Percentiles rank a stretch among this genome's conserved stretches.
These are phyloP conservation scores for Leucoagaricus sp. DNA, from an alignment of 1,284 basidiomycete species.

Conservation along the genomic window DNA sequence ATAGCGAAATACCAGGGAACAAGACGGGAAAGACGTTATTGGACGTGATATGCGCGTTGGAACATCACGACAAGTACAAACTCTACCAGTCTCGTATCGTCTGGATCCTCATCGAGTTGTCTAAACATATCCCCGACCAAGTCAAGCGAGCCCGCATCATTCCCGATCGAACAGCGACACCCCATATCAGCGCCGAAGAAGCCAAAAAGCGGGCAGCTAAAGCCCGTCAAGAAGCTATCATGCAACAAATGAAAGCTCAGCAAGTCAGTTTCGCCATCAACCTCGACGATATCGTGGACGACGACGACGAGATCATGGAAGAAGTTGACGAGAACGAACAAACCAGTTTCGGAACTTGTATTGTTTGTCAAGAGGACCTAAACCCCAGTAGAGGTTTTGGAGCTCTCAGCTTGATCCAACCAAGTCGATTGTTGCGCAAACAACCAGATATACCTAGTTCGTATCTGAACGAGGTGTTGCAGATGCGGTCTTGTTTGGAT, in stretches of 20 bases:
- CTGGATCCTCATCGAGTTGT: conserved; percentile 75
- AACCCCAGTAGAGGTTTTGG: conserved; percentile 77
- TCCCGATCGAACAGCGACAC: conserved; percentile 40
- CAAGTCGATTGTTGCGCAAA: conserved; percentile 82
- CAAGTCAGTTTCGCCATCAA: conserved; percentile 84
- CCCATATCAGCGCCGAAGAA: conserved; percentile 58
- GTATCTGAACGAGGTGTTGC: conserved; percentile 77
- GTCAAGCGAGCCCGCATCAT: conserved; percentile 37
- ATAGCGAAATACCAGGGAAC: not conserved
- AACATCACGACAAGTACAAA: conserved; percentile 69
- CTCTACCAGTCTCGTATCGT: conserved; percentile 67
- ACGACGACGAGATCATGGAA: conserved; percentile 52
- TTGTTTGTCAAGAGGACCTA: conserved; percentile 96
- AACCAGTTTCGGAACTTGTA: conserved; percentile 87
- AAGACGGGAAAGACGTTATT: conserved; percentile 55
- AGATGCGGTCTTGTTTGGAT: conserved; percentile 70
- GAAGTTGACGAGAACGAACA: conserved; percentile 48
- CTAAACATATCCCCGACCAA: conserved; percentile 51
- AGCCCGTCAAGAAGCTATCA: conserved; percentile 84
- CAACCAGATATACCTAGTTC: conserved; percentile 73
- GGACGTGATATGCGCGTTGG: conserved; percentile 74
- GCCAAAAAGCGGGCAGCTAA: conserved; percentile 81
- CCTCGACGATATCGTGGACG: conserved; percentile 67
- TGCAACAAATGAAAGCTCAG: conserved; percentile 91
- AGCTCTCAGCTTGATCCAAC: conserved; percentile 87